Conservation (phyloP, 2,329 filamentous ascomycete species). For the Cytospora chrysosperma region DNA sequence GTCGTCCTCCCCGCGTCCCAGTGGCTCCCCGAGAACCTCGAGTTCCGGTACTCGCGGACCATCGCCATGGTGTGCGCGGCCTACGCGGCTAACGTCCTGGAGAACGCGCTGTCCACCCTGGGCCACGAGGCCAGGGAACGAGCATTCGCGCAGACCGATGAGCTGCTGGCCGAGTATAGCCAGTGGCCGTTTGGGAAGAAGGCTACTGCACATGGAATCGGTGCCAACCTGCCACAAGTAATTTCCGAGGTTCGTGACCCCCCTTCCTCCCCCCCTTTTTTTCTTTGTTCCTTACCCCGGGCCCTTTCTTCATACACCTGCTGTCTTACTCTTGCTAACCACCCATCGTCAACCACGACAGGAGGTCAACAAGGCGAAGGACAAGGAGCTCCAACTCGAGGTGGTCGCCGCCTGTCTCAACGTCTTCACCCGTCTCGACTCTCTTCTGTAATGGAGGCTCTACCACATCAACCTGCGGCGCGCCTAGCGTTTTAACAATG, state of each 20-base stretch:
- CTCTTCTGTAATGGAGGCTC: conserved; percentile 65
- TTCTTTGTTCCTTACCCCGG: too few relatives aligned
- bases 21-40: conserved; percentile 90
- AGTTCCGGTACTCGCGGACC: conserved; percentile 90
- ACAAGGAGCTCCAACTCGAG: conserved; percentile 95
- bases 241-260: conserved; percentile 65
- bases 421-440: conserved; percentile 97
- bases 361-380: conserved; percentile 82
- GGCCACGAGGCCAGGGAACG: conserved; percentile 92
- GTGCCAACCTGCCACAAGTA: conserved; percentile 85
- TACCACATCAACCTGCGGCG: background rate
- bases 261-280: background rate
- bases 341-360: conserved; percentile 30
- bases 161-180: conserved; percentile 91
- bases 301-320: too few relatives aligned
- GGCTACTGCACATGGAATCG: conserved; percentile 76
- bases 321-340: conserved; percentile 6
- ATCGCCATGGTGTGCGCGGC: conserved; percentile 96
- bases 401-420: conserved; percentile 94
- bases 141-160: conserved; percentile 95
- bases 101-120: conserved; percentile 93
- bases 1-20: conserved; percentile 83
- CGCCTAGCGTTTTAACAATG: conserved; percentile 13
- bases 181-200: conserved; percentile 95
- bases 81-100: conserved; percentile 95